Base-by-base conservation (phyloP, 208 protist genomes). In the Acanthamoeba triangularis region DNA sequence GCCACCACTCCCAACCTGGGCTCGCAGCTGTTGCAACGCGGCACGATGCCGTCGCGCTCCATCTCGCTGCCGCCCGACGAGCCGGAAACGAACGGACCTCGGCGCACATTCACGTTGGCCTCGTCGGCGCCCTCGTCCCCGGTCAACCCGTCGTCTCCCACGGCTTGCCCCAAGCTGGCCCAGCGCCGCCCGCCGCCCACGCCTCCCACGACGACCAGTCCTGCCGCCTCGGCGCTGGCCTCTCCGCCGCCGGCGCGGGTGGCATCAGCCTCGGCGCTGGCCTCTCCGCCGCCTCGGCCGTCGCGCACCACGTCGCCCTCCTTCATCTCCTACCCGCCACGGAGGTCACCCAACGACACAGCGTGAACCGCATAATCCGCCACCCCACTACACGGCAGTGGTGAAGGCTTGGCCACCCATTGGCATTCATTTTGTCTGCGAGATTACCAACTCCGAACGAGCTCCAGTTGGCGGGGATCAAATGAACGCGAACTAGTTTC, bases 131-230 rank as follows among this genome's bases (percentile, higher is more conserved):
- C 72, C 72, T 80, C 72, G 5, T 80, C 72, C 6, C 72, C 72
- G 35, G 72, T 80, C 72, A 49, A 41, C 8, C 72, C 72, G 14
- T 80, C 72, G 11, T 80, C 72, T 10, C 78, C 78, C 47, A 87
- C 78, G 47, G 41, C 49, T 2, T 33, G 33, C n/a, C 78, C 78
- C n/a, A 61, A 30, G 49, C 78, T 87, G 20, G 78, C 78, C 10
- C 78, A 63, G 78, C 78, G 78, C n/a, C 37, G 78, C 14, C 78
- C 78, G 20, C 78, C 78, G 47, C 78, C 78, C 30, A 23, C 41
- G 5, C 78, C 78, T 1, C 78, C 78, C 2, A 30, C 37, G 28
- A 35, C 20, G 72, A 8, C 67, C 6, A 37, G 18, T 28, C 2
- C 18, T 23, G 56, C 56, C 16, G 7, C 56, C 2, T 2, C 56